phyloP scores from a whole-genome alignment of 2,329 filamentous ascomycete species.

The Periconia macrospinosa region DNA sequence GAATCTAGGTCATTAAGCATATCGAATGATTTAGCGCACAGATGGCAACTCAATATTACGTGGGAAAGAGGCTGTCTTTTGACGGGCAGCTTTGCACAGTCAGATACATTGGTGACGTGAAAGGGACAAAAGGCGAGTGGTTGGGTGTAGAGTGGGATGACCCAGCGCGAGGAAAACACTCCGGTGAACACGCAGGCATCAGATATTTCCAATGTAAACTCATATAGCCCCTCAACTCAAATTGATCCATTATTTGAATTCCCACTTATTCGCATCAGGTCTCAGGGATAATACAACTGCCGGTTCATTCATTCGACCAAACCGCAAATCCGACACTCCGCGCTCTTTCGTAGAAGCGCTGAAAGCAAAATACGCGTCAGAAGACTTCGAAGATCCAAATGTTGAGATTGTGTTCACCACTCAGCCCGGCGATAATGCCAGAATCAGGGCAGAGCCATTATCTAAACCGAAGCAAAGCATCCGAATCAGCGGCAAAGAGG shows the following conservation, averaged over 20 bases:
- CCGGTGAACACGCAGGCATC: constrained; percentile 76
- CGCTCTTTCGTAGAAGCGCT: constrained; percentile 79
- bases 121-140: constrained; percentile 78
- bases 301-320: constrained; percentile 85
- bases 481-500: constrained; percentile 77
- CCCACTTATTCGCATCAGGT: constrained; percentile 48
- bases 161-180: constrained; percentile 80
- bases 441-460: constrained; percentile 19
- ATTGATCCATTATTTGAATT: not conserved
- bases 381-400: constrained; percentile 46
- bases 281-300: constrained; percentile 66
- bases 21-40: not conserved
- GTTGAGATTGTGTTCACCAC: constrained; percentile 34
- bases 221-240: constrained; percentile 44
- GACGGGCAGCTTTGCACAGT: constrained; percentile 79
- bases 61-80: constrained; percentile 80
- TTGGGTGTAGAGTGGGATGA: constrained; percentile 98
- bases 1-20: too few relatives aligned
- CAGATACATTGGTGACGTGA: constrained; percentile 76
- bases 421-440: constrained; percentile 16
- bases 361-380: constrained; percentile 78
- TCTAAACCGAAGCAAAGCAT: constrained; percentile 55
- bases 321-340: constrained; percentile 67
- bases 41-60: constrained; percentile 37
- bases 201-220: constrained; percentile 79